phyloP scores from a whole-genome alignment of 495 filamentous ascomycete genomes.

The Aspergillus cristatus region DNA sequence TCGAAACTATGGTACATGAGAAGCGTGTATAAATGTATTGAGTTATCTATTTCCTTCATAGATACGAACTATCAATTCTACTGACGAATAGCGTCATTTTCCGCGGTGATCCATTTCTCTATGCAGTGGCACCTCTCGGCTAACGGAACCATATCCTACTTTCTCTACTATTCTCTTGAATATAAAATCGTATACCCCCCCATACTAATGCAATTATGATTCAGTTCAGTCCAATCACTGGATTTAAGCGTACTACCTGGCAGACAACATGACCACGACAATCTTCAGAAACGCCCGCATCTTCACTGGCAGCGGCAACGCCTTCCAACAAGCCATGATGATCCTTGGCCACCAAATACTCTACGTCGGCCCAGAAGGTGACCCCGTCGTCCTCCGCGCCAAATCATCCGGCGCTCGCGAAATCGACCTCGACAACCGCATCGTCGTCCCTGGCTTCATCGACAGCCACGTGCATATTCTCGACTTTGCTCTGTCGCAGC shows the following conservation, averaged over 20 bases:
- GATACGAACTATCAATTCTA: too few relatives aligned
- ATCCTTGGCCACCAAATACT: slow-evolving; percentile 24
- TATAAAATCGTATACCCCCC: too few relatives aligned
- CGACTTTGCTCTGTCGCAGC: slow-evolving; percentile 49
- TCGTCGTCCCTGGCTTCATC: slow-evolving; percentile 54
- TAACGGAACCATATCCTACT: too few relatives aligned
- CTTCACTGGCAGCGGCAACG: slow-evolving; percentile 19
- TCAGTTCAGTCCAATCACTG: too few relatives aligned
- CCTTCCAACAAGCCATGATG: slow-evolving; percentile 35
- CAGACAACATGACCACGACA: slow-evolving; percentile 19
- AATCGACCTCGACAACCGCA: slow-evolving; percentile 37
- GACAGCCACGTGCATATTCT: slow-evolving; percentile 57
- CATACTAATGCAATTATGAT: too few relatives aligned
- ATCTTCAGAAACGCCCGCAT: slow-evolving; percentile 39
- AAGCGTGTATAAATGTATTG: too few relatives aligned
- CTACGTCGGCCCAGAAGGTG: slow-evolving; percentile 33
- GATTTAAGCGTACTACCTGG: too few relatives aligned
- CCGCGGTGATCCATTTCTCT: too few relatives aligned
- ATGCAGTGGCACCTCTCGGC: too few relatives aligned
- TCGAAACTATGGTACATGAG: too few relatives aligned
- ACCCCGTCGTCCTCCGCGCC: slow-evolving; percentile 22
- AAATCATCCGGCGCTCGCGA: slow-evolving; percentile 17
- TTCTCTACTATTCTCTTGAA: too few relatives aligned
- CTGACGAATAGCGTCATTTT: too few relatives aligned
- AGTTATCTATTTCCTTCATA: not conserved